These are phyloP conservation scores for Meira miltonrushii DNA, from an alignment of 1,284 basidiomycete species.

Conservation along the genomic window DNA sequence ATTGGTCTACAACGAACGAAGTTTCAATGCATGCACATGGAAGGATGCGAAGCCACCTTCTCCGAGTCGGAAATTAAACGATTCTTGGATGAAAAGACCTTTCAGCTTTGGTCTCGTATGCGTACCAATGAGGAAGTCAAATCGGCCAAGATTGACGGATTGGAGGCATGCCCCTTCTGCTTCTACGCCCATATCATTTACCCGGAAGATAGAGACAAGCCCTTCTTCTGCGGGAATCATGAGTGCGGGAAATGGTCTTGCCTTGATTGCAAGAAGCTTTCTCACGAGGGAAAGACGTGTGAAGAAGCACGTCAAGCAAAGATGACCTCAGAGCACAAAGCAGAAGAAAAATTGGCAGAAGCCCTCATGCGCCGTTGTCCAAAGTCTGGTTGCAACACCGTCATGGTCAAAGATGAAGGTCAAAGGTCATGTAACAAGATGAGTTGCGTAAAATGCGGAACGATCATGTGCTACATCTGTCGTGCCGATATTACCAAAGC, in stretches of 20 bases:
- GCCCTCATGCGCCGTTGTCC: not conserved
- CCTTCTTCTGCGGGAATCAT: not conserved
- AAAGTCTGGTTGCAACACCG: not conserved
- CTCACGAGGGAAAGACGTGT: not conserved
- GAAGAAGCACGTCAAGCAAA: not conserved
- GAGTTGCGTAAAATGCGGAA: not conserved
- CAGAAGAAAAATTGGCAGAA: not conserved
- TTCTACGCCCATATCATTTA: not conserved
- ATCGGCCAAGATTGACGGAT: not conserved
- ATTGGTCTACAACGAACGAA: not conserved
- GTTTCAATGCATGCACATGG: not conserved
- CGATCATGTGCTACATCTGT: not conserved
- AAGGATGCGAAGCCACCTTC: not conserved
- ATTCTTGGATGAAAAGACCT: constrained; percentile 1
- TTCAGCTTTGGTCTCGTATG: not conserved
- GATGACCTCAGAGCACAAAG: not conserved
- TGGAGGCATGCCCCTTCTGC: constrained; percentile 1
- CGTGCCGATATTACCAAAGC: not conserved
- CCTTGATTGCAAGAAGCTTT: not conserved
- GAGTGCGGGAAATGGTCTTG: not conserved
- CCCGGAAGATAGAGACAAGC: not conserved
- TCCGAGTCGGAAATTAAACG: not conserved
- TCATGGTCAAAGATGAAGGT: not conserved
- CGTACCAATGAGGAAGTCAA: not conserved
- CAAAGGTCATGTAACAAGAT: not conserved